Percentiles rank a stretch among this genome's conserved stretches.
Evolutionary conservation across 768 basidiomycete genomes (phyloP).

Genomic region (Tricholoma flavovirens): DNA sequence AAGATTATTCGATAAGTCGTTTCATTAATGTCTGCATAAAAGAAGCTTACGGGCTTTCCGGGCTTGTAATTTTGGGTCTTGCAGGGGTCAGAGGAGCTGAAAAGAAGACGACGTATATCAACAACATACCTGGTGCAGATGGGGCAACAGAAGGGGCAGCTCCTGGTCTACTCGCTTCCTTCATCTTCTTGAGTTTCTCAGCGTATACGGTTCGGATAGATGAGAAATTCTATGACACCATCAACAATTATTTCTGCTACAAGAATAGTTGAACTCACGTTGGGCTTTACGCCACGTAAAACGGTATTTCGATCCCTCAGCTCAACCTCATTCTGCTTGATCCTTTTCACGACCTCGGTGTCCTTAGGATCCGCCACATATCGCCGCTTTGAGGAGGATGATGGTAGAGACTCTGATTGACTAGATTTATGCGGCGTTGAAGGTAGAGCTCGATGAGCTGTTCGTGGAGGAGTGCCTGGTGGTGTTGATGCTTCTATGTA

Average conservation of each 20-base stretch:
- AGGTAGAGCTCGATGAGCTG: slow-evolving; percentile 20
- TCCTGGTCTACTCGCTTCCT: slow-evolving; percentile 57
- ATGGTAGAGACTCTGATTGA: slow-evolving; percentile 25
- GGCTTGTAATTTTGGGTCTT: slow-evolving; percentile 55
- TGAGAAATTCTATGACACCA: slow-evolving; percentile 68
- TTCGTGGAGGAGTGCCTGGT: slow-evolving; percentile 42
- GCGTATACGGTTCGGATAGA: slow-evolving; percentile 58
- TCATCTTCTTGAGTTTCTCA: slow-evolving; percentile 75
- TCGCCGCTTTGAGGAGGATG: slow-evolving; percentile 61
- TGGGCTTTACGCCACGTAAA: slow-evolving; percentile 75
- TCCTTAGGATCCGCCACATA: slow-evolving; percentile 79
- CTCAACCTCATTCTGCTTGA: slow-evolving; percentile 71
- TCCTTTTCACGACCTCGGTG: slow-evolving; percentile 81
- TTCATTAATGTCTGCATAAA: neutral
- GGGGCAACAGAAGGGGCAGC: slow-evolving; percentile 29
- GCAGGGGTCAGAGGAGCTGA: neutral
- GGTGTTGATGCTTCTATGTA: slow-evolving; percentile 39
- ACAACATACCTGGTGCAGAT: slow-evolving; percentile 34
- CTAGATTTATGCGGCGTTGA: slow-evolving; percentile 24
- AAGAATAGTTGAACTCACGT: slow-evolving; percentile 44
- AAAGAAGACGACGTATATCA: neutral
- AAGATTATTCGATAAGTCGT: neutral
- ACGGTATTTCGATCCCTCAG: slow-evolving; percentile 79
- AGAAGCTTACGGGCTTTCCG: slow-evolving; percentile 62
- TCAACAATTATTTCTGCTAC: neutral